Evolutionary conservation across 192 early-diverging fungal genomes (phyloP).

Genomic region (Pilaira anomala): DNA sequence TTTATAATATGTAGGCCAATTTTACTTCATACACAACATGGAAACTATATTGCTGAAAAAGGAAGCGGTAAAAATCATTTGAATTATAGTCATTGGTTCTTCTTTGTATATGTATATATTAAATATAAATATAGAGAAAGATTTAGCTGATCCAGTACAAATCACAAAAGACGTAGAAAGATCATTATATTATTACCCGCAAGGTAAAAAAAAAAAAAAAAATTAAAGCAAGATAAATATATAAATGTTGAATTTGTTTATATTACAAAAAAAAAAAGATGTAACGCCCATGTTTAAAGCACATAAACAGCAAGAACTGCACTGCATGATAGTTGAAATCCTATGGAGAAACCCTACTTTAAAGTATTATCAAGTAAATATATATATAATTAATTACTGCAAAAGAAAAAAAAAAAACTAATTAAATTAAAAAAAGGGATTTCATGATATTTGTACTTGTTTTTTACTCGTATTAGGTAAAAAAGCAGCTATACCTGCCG

Average conservation of each 20-base stretch:
- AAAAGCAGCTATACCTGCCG: constrained; percentile 49
- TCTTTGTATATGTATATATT: not conserved
- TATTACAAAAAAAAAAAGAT: constrained; percentile 1
- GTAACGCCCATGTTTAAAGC: constrained; percentile 34
- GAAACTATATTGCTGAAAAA: constrained; percentile 37
- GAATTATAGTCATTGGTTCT: not conserved
- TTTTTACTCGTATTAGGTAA: constrained; percentile 56
- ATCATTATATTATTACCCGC: constrained; percentile 40
- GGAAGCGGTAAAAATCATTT: constrained; percentile 24
- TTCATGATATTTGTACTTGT: constrained; percentile 44
- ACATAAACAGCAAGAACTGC: constrained; percentile 49
- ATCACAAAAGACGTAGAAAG: constrained; percentile 40
- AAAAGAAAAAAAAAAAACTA: too few species aligned
- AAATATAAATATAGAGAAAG: constrained; percentile 21
- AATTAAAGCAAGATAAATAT: too few species aligned
- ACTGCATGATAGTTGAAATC: constrained; percentile 43
- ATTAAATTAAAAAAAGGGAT: constrained; percentile 23
- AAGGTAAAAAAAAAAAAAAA: constrained; percentile 28
- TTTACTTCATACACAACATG: constrained; percentile 36
- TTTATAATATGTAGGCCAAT: constrained; percentile 31
- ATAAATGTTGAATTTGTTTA: too few species aligned
- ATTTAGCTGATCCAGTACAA: constrained; percentile 33
- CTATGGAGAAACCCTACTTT: constrained; percentile 58
- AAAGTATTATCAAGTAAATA: constrained; percentile 64
- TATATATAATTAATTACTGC: constrained; percentile 41